These are phyloP conservation scores for Coprinellus micaceus DNA, from an alignment of 768 basidiomycete genomes.

Conservation along the genomic window DNA sequence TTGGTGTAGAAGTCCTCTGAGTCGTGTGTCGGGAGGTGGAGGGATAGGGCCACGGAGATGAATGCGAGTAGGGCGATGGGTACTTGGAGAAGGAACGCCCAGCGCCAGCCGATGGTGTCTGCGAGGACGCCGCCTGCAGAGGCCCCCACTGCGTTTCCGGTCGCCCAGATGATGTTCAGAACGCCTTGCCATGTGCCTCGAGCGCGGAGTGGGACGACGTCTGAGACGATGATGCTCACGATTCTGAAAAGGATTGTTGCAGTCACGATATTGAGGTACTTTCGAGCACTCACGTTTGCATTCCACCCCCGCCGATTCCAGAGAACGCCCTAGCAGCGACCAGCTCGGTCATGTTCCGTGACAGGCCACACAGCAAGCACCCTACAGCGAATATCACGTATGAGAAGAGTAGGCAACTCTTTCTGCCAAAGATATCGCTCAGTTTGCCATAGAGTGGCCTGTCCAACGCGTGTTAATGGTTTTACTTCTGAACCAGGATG, in stretches of 20 bases:
- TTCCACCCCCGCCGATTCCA: slow-evolving; percentile 61
- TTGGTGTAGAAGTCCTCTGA: slow-evolving; percentile 43
- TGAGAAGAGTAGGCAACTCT: slow-evolving; percentile 52
- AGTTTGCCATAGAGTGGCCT: slow-evolving; percentile 64
- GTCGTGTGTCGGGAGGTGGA: slow-evolving; percentile 48
- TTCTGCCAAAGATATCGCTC: slow-evolving; percentile 64
- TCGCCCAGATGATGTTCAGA: slow-evolving; percentile 56
- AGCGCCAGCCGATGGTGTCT: slow-evolving; percentile 67
- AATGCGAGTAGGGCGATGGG: slow-evolving; percentile 55
- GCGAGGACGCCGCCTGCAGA: slow-evolving; percentile 61
- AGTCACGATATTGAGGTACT: not conserved
- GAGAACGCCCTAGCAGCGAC: slow-evolving; percentile 51
- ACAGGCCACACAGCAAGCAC: slow-evolving; percentile 49
- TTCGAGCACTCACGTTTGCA: slow-evolving; percentile 49
- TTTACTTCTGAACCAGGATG: too few species aligned
- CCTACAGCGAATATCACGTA: slow-evolving; percentile 54
- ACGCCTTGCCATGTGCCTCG: slow-evolving; percentile 73
- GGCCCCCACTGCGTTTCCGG: slow-evolving; percentile 56
- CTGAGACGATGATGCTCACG: slow-evolving; percentile 63
- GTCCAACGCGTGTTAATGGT: too few species aligned
- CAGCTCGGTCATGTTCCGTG: slow-evolving; percentile 51
- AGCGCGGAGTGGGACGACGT: slow-evolving; percentile 56
- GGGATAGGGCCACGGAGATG: slow-evolving; percentile 45
- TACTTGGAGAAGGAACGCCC: slow-evolving; percentile 58
- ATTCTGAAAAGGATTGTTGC: slow-evolving; percentile 32